Percentiles rank a stretch among this genome's conserved stretches.
These are phyloP conservation scores for Chlamydomonas reinhardtii DNA, from an alignment of 163 green algal species.

Conservation along the genomic window DNA sequence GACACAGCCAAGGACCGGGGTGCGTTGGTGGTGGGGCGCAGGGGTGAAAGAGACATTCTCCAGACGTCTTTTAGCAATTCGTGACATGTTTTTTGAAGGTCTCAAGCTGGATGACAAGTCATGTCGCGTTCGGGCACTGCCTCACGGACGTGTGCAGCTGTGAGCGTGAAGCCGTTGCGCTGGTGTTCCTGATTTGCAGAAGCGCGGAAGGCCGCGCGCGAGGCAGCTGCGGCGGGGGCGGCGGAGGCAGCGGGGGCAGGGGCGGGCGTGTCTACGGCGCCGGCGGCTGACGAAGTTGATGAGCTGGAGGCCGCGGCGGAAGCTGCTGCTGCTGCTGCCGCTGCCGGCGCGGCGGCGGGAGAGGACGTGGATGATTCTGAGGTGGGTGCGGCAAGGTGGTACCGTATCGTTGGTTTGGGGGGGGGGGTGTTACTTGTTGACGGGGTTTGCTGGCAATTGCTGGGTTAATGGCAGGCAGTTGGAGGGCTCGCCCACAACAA, in stretches of 20 bases:
- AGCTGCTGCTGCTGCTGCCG: neutral
- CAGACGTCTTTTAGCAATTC: neutral
- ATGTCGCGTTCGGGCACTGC: no score
- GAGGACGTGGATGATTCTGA: neutral
- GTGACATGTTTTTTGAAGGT: no score
- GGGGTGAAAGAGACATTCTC: no score
- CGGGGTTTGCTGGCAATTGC: no score
- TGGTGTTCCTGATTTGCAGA: no score
- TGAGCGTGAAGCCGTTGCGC: no score
- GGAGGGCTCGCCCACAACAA: no score
- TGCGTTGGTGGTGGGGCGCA: neutral
- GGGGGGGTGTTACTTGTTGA: no score
- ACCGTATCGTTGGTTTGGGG: no score
- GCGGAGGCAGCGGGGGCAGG: neutral
- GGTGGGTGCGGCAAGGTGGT: no score
- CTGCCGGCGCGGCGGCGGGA: neutral
- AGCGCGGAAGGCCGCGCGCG: neutral
- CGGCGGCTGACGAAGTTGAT: neutral
- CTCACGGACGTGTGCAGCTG: neutral
- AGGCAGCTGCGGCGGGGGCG: neutral
- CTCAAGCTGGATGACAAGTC: no score
- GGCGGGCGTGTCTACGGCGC: neutral
- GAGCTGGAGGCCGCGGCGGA: neutral
- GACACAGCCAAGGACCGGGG: constrained; percentile 7
- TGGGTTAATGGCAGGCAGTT: no score